Base-by-base conservation (phyloP, 192 early-diverging fungal species). In the Allomyces macrogynus region DNA sequence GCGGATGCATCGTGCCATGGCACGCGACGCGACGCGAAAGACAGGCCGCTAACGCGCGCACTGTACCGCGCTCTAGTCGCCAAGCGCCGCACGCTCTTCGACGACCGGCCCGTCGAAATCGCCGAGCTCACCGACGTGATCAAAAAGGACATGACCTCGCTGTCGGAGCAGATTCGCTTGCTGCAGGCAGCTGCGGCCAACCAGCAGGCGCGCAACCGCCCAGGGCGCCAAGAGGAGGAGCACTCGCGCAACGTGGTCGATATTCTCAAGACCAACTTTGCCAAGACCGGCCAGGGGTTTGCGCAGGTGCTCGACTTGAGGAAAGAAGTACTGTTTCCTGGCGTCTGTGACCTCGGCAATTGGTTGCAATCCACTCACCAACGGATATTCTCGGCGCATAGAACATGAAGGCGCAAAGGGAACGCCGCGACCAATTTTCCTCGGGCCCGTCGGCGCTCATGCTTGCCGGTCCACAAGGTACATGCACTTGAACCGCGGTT, bases 261-360 rank as follows among this genome's bases (percentile, higher is more conserved):
- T 20, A 82, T 84, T 54, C 74, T 99, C 65, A 92, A 97, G 75
- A 87, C 90, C 40, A 89, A 86, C 74, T 77, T 99, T 60, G 94
- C 93, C 1, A 84, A 75, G 65, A 95, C 95, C 11, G 89, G 87
- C 10, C 86, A 84, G 61, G 83, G 80, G 24, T 99, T 99, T 70
- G 97, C 95, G 70, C 85, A 90, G 67, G 89, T 99, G 10, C 76
- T 99, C n/a, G 92, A 99, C 71, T 81, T 97, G 43, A 81, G 96
- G 23, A 96, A 91, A 14, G 49, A 57, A 16, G 49, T 57, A 5
- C 32, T 40, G 3, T 7, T 8, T 40, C 3, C 7, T 8, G n/a
- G n/a, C 32, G 4, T 40, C 32, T 40, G 3, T 0, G 32, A 40
- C 7, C 4, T n/a, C 32, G 32, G 8, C 4, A 8, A 0, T 40